Base-by-base conservation (phyloP, 345 rosid genomes). In the Euphorbia pulcherrima region DNA sequence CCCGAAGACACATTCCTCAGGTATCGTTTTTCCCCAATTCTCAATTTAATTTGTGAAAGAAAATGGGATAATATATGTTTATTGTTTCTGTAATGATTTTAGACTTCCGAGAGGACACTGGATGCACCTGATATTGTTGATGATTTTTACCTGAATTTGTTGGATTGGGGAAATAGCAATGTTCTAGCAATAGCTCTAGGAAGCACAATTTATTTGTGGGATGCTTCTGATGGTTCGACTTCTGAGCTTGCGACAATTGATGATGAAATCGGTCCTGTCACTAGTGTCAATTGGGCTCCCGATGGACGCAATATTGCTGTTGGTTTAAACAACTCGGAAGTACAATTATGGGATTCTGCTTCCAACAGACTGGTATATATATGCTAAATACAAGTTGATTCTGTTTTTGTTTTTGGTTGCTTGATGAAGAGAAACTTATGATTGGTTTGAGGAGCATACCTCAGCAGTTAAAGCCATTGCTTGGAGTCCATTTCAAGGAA, bases 401-500 rank as follows among this genome's bases (percentile, higher is more conserved):
- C 0, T 14, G 5, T 7, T 3, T 13, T 4, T 41, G 4, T 62
- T 7, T 3, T 13, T 4, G 23, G 4, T 62, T 41, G 7, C 27
- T 40, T 62, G 28, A 28, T 62, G n/a, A n/a, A n/a, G n/a, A 56
- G 21, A 24, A 13, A 39, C 59, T n/a, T 26, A 0, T 23, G 24
- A 56, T 20, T 47, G 41, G 20, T 55, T 24, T 16, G 80, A 82
- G 53, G 88, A 81, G 3, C 88, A 85, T 70, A 80, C 78, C 16
- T 72, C 88, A n/a, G 86, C 86, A 1, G 86, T 85, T 14, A 85
- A 82, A 68, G 88, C 88, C 33, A 83, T 85, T 33, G 85, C 86
- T 24, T 85, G 86, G 88, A 82, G 88, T 65, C 88, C 88, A 21
- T 84, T 84, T 71, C 86, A 84, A 73, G 63, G 80, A 33, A 82